Conservation (phyloP, 164 flowering plant species). For the Stephania cephalantha region DNA sequence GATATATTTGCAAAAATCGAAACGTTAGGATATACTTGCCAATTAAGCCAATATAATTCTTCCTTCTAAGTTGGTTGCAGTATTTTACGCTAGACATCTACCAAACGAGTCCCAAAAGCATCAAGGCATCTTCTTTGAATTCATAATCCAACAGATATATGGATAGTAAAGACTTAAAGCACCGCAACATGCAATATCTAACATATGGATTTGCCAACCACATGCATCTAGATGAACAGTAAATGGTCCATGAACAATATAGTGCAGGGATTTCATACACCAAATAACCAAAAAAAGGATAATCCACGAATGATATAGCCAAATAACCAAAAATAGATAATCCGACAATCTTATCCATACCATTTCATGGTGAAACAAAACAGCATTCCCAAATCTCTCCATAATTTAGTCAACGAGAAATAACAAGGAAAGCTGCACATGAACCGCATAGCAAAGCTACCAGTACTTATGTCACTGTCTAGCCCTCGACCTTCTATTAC, state of each 20-base stretch:
- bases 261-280: background rate
- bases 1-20: too few species aligned
- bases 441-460: background rate
- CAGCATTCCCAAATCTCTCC: background rate
- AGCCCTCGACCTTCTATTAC: background rate
- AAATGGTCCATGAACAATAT: background rate
- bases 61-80: background rate
- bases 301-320: too few species aligned
- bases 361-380: background rate
- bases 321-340: background rate
- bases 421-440: background rate
- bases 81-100: background rate
- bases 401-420: background rate
- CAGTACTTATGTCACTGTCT: background rate
- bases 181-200: background rate
- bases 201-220: background rate
- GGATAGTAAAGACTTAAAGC: background rate
- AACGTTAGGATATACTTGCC: too few species aligned
- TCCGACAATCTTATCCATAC: background rate
- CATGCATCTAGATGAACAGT: background rate
- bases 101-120: background rate
- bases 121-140: background rate
- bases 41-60: too few species aligned
- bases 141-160: background rate
- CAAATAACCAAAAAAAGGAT: background rate